Evolutionary conservation across 805 yeast species (phyloP).

Genomic region (Limtongozyma cylindracea): DNA sequence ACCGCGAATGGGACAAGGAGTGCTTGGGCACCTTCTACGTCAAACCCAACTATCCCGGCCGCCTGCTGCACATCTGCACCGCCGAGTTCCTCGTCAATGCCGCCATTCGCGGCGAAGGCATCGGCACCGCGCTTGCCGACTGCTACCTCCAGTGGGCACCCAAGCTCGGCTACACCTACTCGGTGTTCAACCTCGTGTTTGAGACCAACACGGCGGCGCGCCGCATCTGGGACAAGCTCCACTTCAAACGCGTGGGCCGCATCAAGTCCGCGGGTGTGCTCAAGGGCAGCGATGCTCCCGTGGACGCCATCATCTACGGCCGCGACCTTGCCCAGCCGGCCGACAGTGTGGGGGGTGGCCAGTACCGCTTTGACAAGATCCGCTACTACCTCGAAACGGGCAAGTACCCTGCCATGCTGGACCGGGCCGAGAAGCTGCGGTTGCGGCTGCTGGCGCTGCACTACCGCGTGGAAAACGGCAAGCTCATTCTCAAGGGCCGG

Average conservation of each 20-base stretch:
- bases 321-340: slow-evolving; percentile 37
- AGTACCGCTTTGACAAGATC: slow-evolving; percentile 51
- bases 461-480: slow-evolving; percentile 47
- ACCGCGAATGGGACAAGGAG: slow-evolving; percentile 74
- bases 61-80: slow-evolving; percentile 83
- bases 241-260: slow-evolving; percentile 58
- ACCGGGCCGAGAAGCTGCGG: slow-evolving; percentile 71
- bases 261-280: slow-evolving; percentile 74
- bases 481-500: slow-evolving; percentile 46
- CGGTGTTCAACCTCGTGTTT: slow-evolving; percentile 65
- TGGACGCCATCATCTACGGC: slow-evolving; percentile 73
- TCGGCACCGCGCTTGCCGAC: slow-evolving; percentile 67
- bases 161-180: slow-evolving; percentile 61
- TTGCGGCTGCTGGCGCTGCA: slow-evolving; percentile 59
- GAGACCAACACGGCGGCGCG: slow-evolving; percentile 74
- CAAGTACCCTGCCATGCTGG: slow-evolving; percentile 61
- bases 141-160: slow-evolving; percentile 85
- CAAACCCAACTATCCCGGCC: slow-evolving; percentile 78
- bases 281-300: slow-evolving; percentile 64
- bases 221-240: slow-evolving; percentile 47
- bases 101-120: slow-evolving; percentile 78
- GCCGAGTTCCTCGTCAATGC: slow-evolving; percentile 79
- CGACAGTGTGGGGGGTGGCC: slow-evolving; percentile 22
- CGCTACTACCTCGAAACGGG: slow-evolving; percentile 63
- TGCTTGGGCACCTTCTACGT: slow-evolving; percentile 75